Percentiles rank a stretch among this genome's conserved stretches.
Conservation (phyloP, 805 yeast species). For the Jamesozyma jinghongensis region DNA sequence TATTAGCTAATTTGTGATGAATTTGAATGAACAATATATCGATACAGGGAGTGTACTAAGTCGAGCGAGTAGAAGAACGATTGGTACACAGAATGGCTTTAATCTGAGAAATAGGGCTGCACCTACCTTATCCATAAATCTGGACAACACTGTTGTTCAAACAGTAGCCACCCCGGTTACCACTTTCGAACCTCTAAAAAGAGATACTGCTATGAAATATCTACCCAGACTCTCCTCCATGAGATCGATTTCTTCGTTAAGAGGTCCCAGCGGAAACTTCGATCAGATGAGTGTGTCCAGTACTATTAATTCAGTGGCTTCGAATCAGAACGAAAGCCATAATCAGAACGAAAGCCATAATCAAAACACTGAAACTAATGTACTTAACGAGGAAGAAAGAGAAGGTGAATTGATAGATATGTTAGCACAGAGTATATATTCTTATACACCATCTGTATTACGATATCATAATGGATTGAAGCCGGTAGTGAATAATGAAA, state of each 20-base stretch:
- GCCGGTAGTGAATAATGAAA: slow-evolving; percentile 23
- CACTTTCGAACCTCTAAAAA: neutral
- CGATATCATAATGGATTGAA: slow-evolving; percentile 3
- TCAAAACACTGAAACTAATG: neutral
- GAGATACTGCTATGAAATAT: neutral
- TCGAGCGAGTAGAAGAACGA: neutral
- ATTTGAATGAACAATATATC: slow-evolving; percentile 1
- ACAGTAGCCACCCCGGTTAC: neutral
- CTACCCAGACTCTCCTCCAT: slow-evolving; percentile 1
- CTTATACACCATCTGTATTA: slow-evolving; percentile 11
- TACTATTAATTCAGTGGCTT: neutral
- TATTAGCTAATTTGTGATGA: too few species aligned
- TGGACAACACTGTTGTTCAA: slow-evolving; percentile 6
- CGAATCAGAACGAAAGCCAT: neutral
- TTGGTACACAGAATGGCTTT: neutral
- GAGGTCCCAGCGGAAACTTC: neutral
- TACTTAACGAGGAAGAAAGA: neutral
- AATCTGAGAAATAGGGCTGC: slow-evolving; percentile 3
- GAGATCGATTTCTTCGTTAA: slow-evolving; percentile 3
- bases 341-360: neutral
- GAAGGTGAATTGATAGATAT: slow-evolving; percentile 4
- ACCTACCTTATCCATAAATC: slow-evolving; percentile 7
- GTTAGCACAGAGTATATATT: slow-evolving; percentile 16
- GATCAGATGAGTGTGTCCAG: neutral
- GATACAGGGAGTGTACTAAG: slow-evolving; percentile 1